These are phyloP conservation scores for sunflower (Helianthus annuus) DNA, from an alignment of 129 eudicot genomes.

Conservation along the genomic window HanXRQr2.0-SUNRISE NC_035440.2:156001495-156001994, in stretches of 20 bases:
- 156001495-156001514: conserved; percentile 87
- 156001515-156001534: conserved; percentile 91
- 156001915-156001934: not conserved
- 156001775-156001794: not conserved
- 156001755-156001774: not conserved
- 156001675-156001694: no score
- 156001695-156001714: not conserved
- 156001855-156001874: not conserved
- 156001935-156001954: no score
- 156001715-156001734: not conserved
- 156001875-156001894: not conserved
- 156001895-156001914: not conserved
- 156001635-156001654: no score
- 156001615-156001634: no score
- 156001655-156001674: no score
- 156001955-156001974: not conserved
- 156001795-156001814: not conserved
- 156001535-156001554: conserved; percentile 89
- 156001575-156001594: conserved; percentile 67
- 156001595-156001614: no score
- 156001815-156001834: not conserved
- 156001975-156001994: not conserved
- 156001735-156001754: not conserved
- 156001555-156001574: conserved; percentile 78
- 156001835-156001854: not conserved